Conservation (phyloP, 2,329 filamentous ascomycete species). For the Chalara sp. region DNA sequence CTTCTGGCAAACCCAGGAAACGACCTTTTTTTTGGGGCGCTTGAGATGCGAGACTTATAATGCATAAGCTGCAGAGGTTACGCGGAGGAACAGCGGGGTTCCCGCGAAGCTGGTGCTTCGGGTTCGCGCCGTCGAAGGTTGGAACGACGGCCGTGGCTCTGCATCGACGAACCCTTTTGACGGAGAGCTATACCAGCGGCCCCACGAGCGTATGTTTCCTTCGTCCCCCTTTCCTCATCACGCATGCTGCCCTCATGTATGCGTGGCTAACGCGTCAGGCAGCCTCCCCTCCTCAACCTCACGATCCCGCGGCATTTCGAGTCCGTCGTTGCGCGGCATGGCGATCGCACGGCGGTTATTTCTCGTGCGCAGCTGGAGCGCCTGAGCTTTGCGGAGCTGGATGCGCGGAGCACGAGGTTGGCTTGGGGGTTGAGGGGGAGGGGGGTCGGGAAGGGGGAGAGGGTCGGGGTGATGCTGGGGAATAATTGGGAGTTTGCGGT, state of each 20-base stretch:
- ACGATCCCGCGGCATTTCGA: slow-evolving; percentile 71
- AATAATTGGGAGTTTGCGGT: slow-evolving; percentile 80
- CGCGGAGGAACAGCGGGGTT: too few relatives aligned
- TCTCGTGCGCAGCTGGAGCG: slow-evolving; percentile 42
- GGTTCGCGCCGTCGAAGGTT: too few relatives aligned
- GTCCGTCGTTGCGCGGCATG: slow-evolving; percentile 53
- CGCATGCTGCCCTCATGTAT: background rate
- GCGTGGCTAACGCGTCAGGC: background rate
- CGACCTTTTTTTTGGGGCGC: too few relatives aligned
- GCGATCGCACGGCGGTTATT: slow-evolving; percentile 56
- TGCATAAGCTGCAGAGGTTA: too few relatives aligned
- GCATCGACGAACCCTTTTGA: slow-evolving; percentile 19
- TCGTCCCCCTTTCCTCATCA: background rate
- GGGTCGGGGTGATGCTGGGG: slow-evolving; percentile 79
- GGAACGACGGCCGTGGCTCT: too few relatives aligned
- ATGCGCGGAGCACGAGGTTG: slow-evolving; percentile 68
- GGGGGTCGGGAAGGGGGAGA: slow-evolving; percentile 74
- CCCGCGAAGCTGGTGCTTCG: too few relatives aligned
- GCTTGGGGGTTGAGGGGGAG: slow-evolving; percentile 62
- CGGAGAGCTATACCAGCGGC: slow-evolving; percentile 27
- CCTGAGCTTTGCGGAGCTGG: slow-evolving; percentile 70
- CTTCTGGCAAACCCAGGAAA: too few relatives aligned
- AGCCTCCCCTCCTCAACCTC: slow-evolving; percentile 60
- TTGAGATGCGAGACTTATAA: too few relatives aligned
- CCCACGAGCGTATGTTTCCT: slow-evolving; percentile 25